Evolutionary conservation across 106 monocot species (phyloP).

Genomic region (Xerophyta viscosa): DNA sequence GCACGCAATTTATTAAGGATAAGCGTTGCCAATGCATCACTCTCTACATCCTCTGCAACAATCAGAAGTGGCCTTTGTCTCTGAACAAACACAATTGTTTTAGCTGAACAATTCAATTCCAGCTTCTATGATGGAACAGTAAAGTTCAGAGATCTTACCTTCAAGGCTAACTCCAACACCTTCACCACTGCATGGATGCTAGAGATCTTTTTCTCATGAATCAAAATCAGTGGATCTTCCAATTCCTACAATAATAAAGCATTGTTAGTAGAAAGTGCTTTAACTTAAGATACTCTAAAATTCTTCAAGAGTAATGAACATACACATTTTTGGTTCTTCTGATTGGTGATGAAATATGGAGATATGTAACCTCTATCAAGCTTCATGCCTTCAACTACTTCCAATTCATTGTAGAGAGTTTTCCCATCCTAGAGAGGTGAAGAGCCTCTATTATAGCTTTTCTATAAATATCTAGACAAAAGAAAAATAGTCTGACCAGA

Average conservation of each 20-base stretch:
- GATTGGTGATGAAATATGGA: slow-evolving; percentile 31
- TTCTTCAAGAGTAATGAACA: neutral
- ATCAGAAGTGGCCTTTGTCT: slow-evolving; percentile 77
- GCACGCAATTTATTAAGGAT: slow-evolving; percentile 90
- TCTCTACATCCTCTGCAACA: slow-evolving; percentile 18
- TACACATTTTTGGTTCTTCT: slow-evolving; percentile 33
- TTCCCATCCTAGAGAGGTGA: too few relatives aligned
- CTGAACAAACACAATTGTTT: slow-evolving; percentile 23
- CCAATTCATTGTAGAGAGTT: slow-evolving; percentile 29
- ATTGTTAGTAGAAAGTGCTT: neutral
- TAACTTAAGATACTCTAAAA: neutral
- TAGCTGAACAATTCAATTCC: neutral
- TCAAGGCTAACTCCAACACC: slow-evolving; percentile 25
- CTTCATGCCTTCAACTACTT: slow-evolving; percentile 37
- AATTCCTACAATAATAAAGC: slow-evolving; percentile 18
- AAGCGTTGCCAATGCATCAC: slow-evolving; percentile 41
- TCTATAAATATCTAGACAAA: too few relatives aligned
- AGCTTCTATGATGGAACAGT: neutral
- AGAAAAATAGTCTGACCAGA: too few relatives aligned
- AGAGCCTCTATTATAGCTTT: too few relatives aligned
- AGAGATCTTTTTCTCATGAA: slow-evolving; percentile 29
- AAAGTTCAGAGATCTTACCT: slow-evolving; percentile 7
- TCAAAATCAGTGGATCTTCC: slow-evolving; percentile 26
- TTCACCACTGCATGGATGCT: slow-evolving; percentile 26
- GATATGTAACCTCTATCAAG: slow-evolving; percentile 29